Conservation (phyloP, 2,329 filamentous ascomycete genomes). For the Fusarium brevicatenulatum region DNA sequence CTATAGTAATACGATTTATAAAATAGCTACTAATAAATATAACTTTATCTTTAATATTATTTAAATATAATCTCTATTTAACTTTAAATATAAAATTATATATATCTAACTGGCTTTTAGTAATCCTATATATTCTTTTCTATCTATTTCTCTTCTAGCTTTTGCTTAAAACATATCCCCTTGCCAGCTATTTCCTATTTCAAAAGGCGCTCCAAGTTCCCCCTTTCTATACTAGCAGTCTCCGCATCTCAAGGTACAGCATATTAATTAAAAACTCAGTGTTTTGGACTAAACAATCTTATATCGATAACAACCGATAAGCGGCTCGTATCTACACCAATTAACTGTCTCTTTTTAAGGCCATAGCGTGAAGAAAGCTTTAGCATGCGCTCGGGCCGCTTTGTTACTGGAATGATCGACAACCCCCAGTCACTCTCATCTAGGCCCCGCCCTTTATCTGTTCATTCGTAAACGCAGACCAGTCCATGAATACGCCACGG, state of each 20-base stretch:
- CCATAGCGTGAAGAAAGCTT: neutral
- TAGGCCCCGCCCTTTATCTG: neutral
- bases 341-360: neutral
- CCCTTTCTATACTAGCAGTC: neutral
- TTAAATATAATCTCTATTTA: neutral
- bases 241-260: neutral
- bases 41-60: too few relatives aligned
- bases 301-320: too few relatives aligned
- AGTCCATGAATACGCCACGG: neutral
- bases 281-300: neutral
- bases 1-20: too few relatives aligned
- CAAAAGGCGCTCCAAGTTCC: neutral
- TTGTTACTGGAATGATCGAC: neutral
- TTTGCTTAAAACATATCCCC: neutral
- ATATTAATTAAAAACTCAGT: too few relatives aligned
- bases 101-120: neutral
- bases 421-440: neutral
- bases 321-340: neutral
- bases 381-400: neutral
- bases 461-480: neutral
- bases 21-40: too few relatives aligned
- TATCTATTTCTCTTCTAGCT: neutral
- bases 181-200: neutral
- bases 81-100: rapidly evolving
- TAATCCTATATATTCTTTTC: neutral